Conservation (phyloP, 116 monocot species). For the Trichopus zeylanicus region DNA sequence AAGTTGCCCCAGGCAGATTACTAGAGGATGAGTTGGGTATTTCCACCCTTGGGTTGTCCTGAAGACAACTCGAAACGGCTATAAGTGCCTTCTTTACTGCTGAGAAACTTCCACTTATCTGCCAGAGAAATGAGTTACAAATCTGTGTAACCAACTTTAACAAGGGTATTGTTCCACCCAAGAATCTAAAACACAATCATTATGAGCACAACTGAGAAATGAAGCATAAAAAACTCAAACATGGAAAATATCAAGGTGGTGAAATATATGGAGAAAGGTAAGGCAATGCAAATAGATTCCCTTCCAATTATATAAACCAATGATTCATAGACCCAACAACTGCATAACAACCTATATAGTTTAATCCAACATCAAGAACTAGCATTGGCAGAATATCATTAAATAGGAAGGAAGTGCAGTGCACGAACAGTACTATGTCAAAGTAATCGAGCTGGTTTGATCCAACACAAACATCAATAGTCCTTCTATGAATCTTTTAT, state of each 20-base stretch:
- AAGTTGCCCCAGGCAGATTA: slow-evolving; percentile 20
- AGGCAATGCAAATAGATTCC: neutral
- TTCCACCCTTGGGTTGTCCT: slow-evolving; percentile 48
- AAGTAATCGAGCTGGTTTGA: no score
- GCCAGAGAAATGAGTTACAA: slow-evolving; percentile 5
- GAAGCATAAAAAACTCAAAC: neutral
- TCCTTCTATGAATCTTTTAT: no score
- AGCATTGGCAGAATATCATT: neutral
- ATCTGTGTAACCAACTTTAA: neutral
- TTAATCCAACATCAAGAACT: neutral
- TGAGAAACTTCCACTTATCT: slow-evolving; percentile 64
- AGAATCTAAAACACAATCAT: neutral
- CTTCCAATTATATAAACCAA: no score
- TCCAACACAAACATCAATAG: no score
- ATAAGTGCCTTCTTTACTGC: slow-evolving; percentile 70
- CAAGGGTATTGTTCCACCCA: neutral
- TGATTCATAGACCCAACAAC: neutral
- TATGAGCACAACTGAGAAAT: neutral
- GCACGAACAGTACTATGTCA: neutral
- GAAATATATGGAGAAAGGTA: no score
- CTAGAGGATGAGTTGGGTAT: slow-evolving; percentile 14
- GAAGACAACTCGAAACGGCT: slow-evolving; percentile 63
- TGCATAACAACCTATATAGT: neutral
- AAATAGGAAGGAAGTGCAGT: neutral
- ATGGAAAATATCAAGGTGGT: neutral